Conservation (phyloP, 1,284 basidiomycete species). For the Wallemia mellicola region DNA sequence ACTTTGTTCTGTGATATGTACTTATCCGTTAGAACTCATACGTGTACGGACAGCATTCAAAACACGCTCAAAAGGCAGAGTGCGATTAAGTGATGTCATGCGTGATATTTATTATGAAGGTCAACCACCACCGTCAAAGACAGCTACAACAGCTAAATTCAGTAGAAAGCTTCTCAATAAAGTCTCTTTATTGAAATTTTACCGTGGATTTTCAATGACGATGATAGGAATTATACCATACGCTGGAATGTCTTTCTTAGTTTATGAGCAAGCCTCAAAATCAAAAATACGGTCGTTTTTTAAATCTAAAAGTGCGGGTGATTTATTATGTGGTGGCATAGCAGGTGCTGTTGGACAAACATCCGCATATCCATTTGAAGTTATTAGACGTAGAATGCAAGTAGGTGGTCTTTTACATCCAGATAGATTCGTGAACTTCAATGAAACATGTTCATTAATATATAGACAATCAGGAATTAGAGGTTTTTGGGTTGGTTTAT, state of each 20-base stretch:
- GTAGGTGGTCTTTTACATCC: slow-evolving; percentile 59
- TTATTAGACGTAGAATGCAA: slow-evolving; percentile 78
- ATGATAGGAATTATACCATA: slow-evolving; percentile 81
- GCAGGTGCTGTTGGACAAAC: slow-evolving; percentile 73
- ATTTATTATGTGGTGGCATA: slow-evolving; percentile 57
- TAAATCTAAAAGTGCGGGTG: slow-evolving; percentile 16
- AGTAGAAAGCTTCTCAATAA: background rate
- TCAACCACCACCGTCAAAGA: slow-evolving; percentile 11
- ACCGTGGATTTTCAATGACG: slow-evolving; percentile 83
- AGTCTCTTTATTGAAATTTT: slow-evolving; percentile 55
- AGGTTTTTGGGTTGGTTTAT: slow-evolving; percentile 79
- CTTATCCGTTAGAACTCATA: slow-evolving; percentile 83
- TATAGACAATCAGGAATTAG: slow-evolving; percentile 41
- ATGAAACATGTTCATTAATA: slow-evolving; percentile 39
- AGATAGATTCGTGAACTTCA: slow-evolving; percentile 40
- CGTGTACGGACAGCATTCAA: slow-evolving; percentile 84
- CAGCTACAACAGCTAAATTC: background rate
- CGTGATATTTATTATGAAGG: slow-evolving; percentile 40
- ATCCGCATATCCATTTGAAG: slow-evolving; percentile 82
- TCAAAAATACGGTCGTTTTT: slow-evolving; percentile 23
- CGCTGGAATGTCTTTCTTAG: slow-evolving; percentile 80
- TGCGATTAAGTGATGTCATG: slow-evolving; percentile 31
- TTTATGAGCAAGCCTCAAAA: slow-evolving; percentile 18
- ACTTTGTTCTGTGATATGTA: slow-evolving; percentile 58
- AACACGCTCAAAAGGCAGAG: slow-evolving; percentile 24